A percentile compares a stretch with the other conserved stretches of the same genome.
Conservation (phyloP, 2,329 filamentous ascomycete species). For the Curvularia lunata region DNA sequence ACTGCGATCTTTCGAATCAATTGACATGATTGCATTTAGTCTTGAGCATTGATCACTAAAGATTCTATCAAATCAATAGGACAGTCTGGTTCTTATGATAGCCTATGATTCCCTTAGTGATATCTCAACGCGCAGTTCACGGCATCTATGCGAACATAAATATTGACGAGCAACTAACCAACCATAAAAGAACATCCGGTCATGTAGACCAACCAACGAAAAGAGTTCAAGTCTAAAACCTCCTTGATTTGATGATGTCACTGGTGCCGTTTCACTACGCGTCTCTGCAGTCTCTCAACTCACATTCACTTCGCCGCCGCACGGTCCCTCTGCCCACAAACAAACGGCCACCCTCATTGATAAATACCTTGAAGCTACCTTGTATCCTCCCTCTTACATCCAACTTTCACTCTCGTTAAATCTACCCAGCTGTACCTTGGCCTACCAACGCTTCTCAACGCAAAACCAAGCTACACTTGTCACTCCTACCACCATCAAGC, state of each 20-base stretch:
- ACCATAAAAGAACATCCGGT: background rate
- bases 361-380: slow-evolving; percentile 4
- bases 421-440: background rate
- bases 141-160: background rate
- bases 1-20: background rate
- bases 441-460: background rate
- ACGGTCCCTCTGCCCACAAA: slow-evolving; percentile 3
- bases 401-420: slow-evolving; percentile 6
- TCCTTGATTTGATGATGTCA: background rate
- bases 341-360: slow-evolving; percentile 5
- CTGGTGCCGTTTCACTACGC: background rate
- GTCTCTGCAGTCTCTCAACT: background rate
- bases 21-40: background rate
- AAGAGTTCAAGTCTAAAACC: background rate
- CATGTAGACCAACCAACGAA: too few relatives aligned
- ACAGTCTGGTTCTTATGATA: background rate
- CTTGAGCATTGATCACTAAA: background rate
- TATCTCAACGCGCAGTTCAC: background rate
- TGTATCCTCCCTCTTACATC: background rate
- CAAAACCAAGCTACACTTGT: slow-evolving; percentile 3
- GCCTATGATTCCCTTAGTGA: background rate
- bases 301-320: background rate
- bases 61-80: background rate
- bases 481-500: background rate
- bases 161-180: background rate